These are phyloP conservation scores for Amanita subjunquillea DNA, from an alignment of 768 basidiomycete species.

Conservation along the genomic window DNA sequence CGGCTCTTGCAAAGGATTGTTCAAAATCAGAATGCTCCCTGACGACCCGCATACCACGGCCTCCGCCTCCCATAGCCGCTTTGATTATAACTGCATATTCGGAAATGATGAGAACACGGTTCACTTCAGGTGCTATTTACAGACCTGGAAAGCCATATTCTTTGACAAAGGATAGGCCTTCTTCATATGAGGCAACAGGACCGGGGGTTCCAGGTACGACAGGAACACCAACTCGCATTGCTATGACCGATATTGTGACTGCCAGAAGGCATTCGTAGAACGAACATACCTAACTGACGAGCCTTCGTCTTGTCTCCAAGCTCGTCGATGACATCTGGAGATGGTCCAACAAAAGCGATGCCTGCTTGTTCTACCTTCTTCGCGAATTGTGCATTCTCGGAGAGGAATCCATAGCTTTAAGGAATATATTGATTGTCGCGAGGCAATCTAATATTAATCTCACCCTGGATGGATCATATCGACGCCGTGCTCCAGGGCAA, in stretches of 20 bases:
- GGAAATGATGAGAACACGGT: neutral
- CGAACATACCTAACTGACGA: slow-evolving; percentile 60
- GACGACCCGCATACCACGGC: slow-evolving; percentile 98
- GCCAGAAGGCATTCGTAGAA: slow-evolving; percentile 3
- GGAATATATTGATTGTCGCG: neutral
- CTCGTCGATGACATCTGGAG: slow-evolving; percentile 93
- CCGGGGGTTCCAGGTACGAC: slow-evolving; percentile 99
- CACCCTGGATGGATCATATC: slow-evolving; percentile 99
- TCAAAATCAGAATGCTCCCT: slow-evolving; percentile 89
- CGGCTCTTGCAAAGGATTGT: slow-evolving; percentile 82
- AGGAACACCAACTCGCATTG: slow-evolving; percentile 85
- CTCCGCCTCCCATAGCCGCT: slow-evolving; percentile 98
- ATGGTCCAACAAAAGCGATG: slow-evolving; percentile 91
- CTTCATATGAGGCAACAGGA: slow-evolving; percentile 68
- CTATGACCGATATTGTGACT: slow-evolving; percentile 25
- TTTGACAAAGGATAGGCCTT: slow-evolving; percentile 83
- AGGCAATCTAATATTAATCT: slow-evolving; percentile 11
- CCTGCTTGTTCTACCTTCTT: slow-evolving; percentile 97
- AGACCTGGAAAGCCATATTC: slow-evolving; percentile 91
- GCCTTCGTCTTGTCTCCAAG: slow-evolving; percentile 99
- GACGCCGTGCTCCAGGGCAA: slow-evolving; percentile 96
- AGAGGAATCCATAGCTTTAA: slow-evolving; percentile 90
- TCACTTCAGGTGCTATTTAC: slow-evolving; percentile 8
- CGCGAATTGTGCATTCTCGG: slow-evolving; percentile 96
- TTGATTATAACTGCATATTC: slow-evolving; percentile 81